phyloP scores from a whole-genome alignment of 2,329 filamentous ascomycete genomes.

The Diatrype stigma region DNA sequence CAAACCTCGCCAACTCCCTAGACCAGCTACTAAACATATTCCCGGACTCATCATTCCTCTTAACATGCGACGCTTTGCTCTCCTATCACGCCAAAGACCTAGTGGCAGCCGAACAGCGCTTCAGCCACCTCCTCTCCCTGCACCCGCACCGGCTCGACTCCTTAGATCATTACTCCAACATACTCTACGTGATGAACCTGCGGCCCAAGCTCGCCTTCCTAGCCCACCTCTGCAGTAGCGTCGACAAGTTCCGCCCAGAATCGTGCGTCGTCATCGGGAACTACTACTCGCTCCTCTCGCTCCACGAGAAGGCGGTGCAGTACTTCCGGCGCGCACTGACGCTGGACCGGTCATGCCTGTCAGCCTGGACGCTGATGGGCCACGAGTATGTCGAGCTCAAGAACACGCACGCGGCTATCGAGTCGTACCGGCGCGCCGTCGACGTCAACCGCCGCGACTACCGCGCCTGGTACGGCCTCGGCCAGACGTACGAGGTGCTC shows the following conservation, averaged over 20 bases:
- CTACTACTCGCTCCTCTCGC: slow-evolving; percentile 90
- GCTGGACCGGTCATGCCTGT: slow-evolving; percentile 83
- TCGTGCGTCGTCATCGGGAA: slow-evolving; percentile 97
- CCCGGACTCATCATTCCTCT: slow-evolving; percentile 80
- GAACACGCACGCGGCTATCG: slow-evolving; percentile 96
- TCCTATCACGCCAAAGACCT: slow-evolving; percentile 89
- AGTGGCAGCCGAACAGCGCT: slow-evolving; percentile 59
- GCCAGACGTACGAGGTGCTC: slow-evolving; percentile 94
- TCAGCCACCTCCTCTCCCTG: slow-evolving; percentile 76
- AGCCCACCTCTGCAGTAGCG: slow-evolving; percentile 82
- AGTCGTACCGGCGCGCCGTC: slow-evolving; percentile 91
- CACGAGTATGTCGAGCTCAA: slow-evolving; percentile 99
- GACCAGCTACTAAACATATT: slow-evolving; percentile 80
- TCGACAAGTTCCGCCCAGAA: slow-evolving; percentile 94
- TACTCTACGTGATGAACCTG: slow-evolving; percentile 86
- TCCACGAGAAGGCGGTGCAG: slow-evolving; percentile 96
- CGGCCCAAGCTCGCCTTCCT: slow-evolving; percentile 88
- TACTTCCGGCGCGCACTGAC: slow-evolving; percentile 93
- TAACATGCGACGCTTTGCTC: slow-evolving; percentile 83
- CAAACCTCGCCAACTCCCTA: slow-evolving; percentile 68
- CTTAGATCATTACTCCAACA: slow-evolving; percentile 95
- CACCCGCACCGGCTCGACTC: slow-evolving; percentile 75
- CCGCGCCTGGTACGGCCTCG: slow-evolving; percentile 94
- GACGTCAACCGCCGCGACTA: slow-evolving; percentile 96
- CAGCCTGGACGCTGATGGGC: slow-evolving; percentile 97